Base-by-base conservation (phyloP, 495 filamentous ascomycete genomes). In the Tuber indicum region DNA sequence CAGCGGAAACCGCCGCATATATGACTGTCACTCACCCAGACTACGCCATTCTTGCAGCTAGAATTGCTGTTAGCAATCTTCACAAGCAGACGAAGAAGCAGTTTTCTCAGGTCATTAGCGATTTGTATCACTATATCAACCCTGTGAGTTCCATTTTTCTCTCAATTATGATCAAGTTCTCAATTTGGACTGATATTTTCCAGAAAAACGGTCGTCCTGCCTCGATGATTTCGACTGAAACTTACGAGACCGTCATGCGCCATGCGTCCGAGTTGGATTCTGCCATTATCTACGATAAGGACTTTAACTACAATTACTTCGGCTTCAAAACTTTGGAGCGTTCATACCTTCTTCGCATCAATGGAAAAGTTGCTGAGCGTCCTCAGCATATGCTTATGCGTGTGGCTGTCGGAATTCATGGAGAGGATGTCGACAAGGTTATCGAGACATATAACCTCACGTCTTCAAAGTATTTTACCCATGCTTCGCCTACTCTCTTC, bases 1-100 rank as follows among this genome's bases (percentile, higher is more conserved):
- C 96, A 82, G 96, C 96, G 82, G 96, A 99, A 87, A 99, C 96
- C 81, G 96, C 96, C 78, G 96, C 96, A 66, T 99, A 99, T 89
- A 98, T 99, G 96, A 99, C 96, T 66, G 94, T 97, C 81, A 98
- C 96, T 78, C 96, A 99, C 85, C 96, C 96, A 78, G 96, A 99
- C 87, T 99, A 99, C 86, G 96, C 96, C 85, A 97, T 98, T 86
- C 93, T 99, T 73, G 96, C 96, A 81, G 96, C 96, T 80, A 94
- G 96, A 86, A 98, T 99, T 82, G 96, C 96, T 79, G 96, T 99
- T 43, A 98, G 96, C 79, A 99, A 99, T 88, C 91, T 99, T 75
- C 96, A 99, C 89, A 99, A 99, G 87, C 96, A 99, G 88, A 99
- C 96, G 52, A 98, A 98, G 89, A 99, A 99, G 88, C 95, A 98